Evolutionary conservation across 805 yeast species (phyloP).

Genomic region (Yarrowia sp.): DNA sequence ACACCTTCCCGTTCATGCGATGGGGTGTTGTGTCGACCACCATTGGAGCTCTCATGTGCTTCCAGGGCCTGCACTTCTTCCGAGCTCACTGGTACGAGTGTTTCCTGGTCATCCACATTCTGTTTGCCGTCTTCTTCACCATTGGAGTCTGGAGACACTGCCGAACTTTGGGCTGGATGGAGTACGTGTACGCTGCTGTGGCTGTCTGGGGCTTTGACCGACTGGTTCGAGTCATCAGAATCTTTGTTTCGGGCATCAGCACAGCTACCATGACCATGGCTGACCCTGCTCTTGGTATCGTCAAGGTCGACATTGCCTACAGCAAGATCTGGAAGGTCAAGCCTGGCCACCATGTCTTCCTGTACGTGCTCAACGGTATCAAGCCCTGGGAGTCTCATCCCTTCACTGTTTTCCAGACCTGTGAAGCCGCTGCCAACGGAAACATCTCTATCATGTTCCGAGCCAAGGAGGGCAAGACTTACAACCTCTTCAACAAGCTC

Average conservation of each 20-base stretch:
- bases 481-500: slow-evolving; percentile 26
- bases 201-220: slow-evolving; percentile 79
- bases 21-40: slow-evolving; percentile 58
- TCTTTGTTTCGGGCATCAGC: slow-evolving; percentile 62
- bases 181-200: slow-evolving; percentile 60
- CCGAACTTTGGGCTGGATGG: slow-evolving; percentile 53
- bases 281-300: slow-evolving; percentile 38
- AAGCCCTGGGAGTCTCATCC: slow-evolving; percentile 78
- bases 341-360: slow-evolving; percentile 65
- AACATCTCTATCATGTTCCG: slow-evolving; percentile 22
- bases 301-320: slow-evolving; percentile 27
- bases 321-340: slow-evolving; percentile 53
- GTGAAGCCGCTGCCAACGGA: slow-evolving; percentile 23
- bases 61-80: slow-evolving; percentile 60
- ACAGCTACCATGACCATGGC: slow-evolving; percentile 37
- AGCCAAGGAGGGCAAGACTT: slow-evolving; percentile 24
- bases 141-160: slow-evolving; percentile 67
- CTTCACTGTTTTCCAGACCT: slow-evolving; percentile 56
- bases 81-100: slow-evolving; percentile 65
- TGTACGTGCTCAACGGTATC: slow-evolving; percentile 60
- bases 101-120: slow-evolving; percentile 65
- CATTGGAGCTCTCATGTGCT: slow-evolving; percentile 54
- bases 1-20: slow-evolving; percentile 29
- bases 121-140: slow-evolving; percentile 61
- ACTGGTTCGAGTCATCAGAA: slow-evolving; percentile 60